Evolutionary conservation across 352 stramenopile genomes (phyloP), one percentile per base, ranked within the genome.

Genomic region (Plasmopara muralis): DNA sequence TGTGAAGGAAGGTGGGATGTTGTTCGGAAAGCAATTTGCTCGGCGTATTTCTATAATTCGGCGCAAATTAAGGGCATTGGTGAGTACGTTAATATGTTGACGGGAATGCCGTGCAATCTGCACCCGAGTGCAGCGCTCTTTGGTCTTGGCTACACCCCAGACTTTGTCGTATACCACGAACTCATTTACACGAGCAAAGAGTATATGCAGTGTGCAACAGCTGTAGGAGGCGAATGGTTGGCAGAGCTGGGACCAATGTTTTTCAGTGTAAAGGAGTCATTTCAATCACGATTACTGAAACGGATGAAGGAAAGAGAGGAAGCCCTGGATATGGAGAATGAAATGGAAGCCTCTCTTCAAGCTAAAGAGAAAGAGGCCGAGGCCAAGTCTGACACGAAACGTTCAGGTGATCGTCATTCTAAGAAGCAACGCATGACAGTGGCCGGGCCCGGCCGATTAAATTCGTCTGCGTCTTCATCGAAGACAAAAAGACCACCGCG

Each of bases 51-150:
- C 60, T 98, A 98, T 89, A 99, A 99, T 60, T 95, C 87, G 43
- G 96, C 95, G 9, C 95, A 98, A 61, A 98, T 99, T 66, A 99
- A 99, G 74, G 96, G 95, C 15, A 98, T 99, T 51, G 96, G 96
- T 25, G 95, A 99, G 69, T 99, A 99, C 69, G 95, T 99, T n/a
- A 99, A 99, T 70, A 98, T 99, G 90, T 72, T 99, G 15, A 98
- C 89, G 31, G 96, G 96, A 13, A 98, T 99, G 72, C 95, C 96
- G 38, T 98, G 89, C 60, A 85, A 97, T 31, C 63, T 99, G 16
- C 97, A 99, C 69, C 96, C 96, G 9, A 97, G 89, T 41, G 97
- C 89, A 29, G 95, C 96, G n/a, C 64, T 99, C 13, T 99, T 97
- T 72, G 95, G 96, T 10, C 73, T 99, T 14, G 97, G 97, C 14